These are phyloP conservation scores for Parascedosporium putredinis DNA, from an alignment of 2,329 filamentous ascomycete species.

Conservation along the genomic window DNA sequence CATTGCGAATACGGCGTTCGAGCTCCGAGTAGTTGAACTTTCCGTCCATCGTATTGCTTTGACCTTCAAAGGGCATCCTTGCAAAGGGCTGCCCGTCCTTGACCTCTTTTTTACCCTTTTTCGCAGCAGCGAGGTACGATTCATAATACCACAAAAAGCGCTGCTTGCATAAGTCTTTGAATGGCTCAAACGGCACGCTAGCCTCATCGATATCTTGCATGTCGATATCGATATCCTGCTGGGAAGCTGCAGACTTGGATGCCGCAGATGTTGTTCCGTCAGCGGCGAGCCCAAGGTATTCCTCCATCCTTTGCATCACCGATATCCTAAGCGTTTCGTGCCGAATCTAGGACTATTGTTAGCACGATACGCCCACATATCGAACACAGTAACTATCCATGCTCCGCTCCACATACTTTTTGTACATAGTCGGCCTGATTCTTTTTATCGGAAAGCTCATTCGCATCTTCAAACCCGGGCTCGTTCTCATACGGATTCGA, in stretches of 20 bases:
- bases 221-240: constrained; percentile 34
- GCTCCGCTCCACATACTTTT: constrained; percentile 45
- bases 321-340: constrained; percentile 84
- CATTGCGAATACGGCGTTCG: constrained; percentile 53
- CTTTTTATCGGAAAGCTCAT: constrained; percentile 57
- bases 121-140: constrained; percentile 65
- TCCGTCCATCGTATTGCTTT: constrained; percentile 73
- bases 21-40: constrained; percentile 72
- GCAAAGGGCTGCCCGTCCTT: constrained; percentile 55
- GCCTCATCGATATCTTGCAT: constrained; percentile 44
- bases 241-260: constrained; percentile 17
- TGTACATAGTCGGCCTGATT: constrained; percentile 65
- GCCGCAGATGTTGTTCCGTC: constrained; percentile 30
- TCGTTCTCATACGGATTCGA: constrained; percentile 92
- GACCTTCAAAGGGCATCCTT: constrained; percentile 80
- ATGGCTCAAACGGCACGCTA: constrained; percentile 63
- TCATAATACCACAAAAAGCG: constrained; percentile 95
- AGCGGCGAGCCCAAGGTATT: constrained; percentile 56
- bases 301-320: constrained; percentile 76
- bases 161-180: constrained; percentile 81
- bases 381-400: background rate
- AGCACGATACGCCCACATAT: constrained; percentile 11
- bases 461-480: constrained; percentile 77
- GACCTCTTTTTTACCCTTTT: constrained; percentile 52
- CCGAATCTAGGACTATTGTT: constrained; percentile 52